These are phyloP conservation scores for Amphicarpaea edgeworthii DNA, from an alignment of 306 rosid species.

Conservation along the genomic window DNA sequence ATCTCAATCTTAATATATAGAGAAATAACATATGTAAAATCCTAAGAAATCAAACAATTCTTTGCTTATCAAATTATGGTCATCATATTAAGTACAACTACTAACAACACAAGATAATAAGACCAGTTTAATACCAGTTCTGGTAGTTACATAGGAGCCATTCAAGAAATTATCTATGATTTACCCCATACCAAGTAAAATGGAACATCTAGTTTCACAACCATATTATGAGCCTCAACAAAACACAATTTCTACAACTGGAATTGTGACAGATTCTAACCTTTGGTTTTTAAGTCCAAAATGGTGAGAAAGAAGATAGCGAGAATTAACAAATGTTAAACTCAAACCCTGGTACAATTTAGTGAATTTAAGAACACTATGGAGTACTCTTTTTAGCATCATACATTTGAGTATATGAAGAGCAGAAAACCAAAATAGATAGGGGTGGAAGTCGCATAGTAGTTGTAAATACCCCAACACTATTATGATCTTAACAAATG, in stretches of 20 bases:
- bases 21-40: neutral
- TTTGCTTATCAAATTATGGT: conserved; percentile 15
- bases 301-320: neutral
- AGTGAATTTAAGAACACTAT: neutral
- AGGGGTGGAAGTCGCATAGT: neutral
- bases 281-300: conserved; percentile 8
- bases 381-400: neutral
- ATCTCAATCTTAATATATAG: conserved; percentile 24
- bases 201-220: neutral
- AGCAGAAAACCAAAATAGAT: conserved; percentile 20
- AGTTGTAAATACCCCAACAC: neutral
- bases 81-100: conserved; percentile 15
- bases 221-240: conserved; percentile 1
- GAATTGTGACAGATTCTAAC: neutral
- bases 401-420: neutral
- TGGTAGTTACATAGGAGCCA: neutral
- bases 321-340: conserved; percentile 14
- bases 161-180: neutral
- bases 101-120: neutral
- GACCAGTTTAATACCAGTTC: neutral
- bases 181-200: conserved; percentile 9
- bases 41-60: conserved; percentile 1
- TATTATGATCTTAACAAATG: neutral
- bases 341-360: neutral
- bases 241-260: neutral